Evolutionary conservation across 2,329 filamentous ascomycete species (phyloP).

Genomic region (Aspergillus alliaceus): DNA sequence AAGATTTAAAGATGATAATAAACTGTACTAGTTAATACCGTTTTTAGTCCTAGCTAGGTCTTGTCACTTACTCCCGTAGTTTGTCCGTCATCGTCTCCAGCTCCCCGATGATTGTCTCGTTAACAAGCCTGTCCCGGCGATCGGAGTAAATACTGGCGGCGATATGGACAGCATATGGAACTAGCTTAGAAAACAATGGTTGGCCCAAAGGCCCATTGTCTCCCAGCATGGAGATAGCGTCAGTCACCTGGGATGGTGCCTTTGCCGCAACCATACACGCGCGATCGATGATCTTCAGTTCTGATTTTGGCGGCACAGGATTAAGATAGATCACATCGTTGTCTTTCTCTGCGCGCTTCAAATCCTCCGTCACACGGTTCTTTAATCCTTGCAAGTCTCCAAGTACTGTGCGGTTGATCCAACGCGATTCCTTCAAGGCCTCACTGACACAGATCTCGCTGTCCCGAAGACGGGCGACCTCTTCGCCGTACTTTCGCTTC

Average conservation of each 20-base stretch:
- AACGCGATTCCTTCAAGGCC: constrained; percentile 78
- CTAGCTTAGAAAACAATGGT: constrained; percentile 84
- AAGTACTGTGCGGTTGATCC: constrained; percentile 77
- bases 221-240: constrained; percentile 77
- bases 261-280: constrained; percentile 84
- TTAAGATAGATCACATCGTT: constrained; percentile 93
- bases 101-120: constrained; percentile 81
- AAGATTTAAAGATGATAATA: constrained; percentile 79
- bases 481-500: constrained; percentile 92
- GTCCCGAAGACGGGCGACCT: constrained; percentile 82
- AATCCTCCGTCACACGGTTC: constrained; percentile 76
- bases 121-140: constrained; percentile 83
- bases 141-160: constrained; percentile 95
- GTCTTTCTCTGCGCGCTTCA: constrained; percentile 92
- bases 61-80: constrained; percentile 63
- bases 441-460: constrained; percentile 80
- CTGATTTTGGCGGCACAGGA: constrained; percentile 81
- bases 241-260: constrained; percentile 76
- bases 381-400: constrained; percentile 83
- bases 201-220: constrained; percentile 78
- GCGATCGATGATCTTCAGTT: constrained; percentile 80
- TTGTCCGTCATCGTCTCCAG: constrained; percentile 78
- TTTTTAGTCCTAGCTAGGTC: not conserved
- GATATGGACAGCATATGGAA: constrained; percentile 93
- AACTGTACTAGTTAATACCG: constrained; percentile 29